These are phyloP conservation scores for Wickerhamiella occidentalis DNA, from an alignment of 805 yeast genomes.

Conservation along the genomic window DNA sequence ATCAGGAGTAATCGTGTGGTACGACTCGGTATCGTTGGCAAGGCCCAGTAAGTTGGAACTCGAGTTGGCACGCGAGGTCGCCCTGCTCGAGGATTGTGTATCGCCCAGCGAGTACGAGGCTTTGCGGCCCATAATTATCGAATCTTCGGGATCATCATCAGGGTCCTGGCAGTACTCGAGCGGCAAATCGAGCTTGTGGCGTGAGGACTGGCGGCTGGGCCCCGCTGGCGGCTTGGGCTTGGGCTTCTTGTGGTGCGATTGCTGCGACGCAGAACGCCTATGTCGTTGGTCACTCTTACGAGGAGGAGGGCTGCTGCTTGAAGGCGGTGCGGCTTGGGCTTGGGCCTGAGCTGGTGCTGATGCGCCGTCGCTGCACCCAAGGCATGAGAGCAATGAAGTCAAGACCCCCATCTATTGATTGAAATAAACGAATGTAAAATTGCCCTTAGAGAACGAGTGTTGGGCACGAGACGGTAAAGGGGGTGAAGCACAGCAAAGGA, in stretches of 20 bases:
- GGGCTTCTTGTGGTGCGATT: not conserved
- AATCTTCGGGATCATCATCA: slow-evolving; percentile 2
- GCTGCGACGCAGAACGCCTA: not conserved
- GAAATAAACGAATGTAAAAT: slow-evolving; percentile 2
- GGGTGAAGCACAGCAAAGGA: not conserved
- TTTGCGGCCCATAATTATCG: slow-evolving; percentile 13
- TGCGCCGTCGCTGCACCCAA: slow-evolving; percentile 8
- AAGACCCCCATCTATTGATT: slow-evolving; percentile 5
- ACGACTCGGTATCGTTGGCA: slow-evolving; percentile 1
- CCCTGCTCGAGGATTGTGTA: not conserved
- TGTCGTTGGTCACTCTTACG: not conserved
- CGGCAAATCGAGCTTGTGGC: slow-evolving; percentile 12
- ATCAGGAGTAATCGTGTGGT: not conserved
- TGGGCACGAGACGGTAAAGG: not conserved
- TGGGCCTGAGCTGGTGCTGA: not conserved
- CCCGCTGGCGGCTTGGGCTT: not conserved
- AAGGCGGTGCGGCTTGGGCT: not conserved
- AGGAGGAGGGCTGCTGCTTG: not conserved
- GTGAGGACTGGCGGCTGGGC: slow-evolving; percentile 8
- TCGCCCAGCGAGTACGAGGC: slow-evolving; percentile 12
- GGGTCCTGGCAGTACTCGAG: slow-evolving; percentile 13
- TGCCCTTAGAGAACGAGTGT: not conserved
- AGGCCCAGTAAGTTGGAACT: not conserved
- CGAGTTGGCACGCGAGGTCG: slow-evolving; percentile 5
- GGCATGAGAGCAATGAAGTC: slow-evolving; percentile 11